Evolutionary conservation across 805 yeast species (phyloP).

Genomic region (Ogataea degrootiae): DNA sequence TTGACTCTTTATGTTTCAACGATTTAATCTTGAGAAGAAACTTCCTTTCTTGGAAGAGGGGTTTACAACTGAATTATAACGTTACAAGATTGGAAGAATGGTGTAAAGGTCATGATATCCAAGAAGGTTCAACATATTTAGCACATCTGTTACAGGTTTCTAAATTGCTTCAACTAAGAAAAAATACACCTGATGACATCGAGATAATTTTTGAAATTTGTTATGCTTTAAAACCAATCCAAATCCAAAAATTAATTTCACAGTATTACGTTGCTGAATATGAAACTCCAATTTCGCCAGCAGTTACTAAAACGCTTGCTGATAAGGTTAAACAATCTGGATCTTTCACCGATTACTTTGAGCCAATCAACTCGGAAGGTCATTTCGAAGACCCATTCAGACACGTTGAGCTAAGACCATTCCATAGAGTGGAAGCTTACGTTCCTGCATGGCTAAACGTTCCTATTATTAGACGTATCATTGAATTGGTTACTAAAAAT

Average conservation of each 20-base stretch:
- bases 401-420: slow-evolving; percentile 67
- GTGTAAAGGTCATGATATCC: slow-evolving; percentile 92
- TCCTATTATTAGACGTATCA: slow-evolving; percentile 83
- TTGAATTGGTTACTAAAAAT: slow-evolving; percentile 81
- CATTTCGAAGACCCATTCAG: slow-evolving; percentile 83
- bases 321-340: slow-evolving; percentile 63
- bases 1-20: slow-evolving; percentile 92
- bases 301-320: slow-evolving; percentile 76
- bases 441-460: slow-evolving; percentile 92
- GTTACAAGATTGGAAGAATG: slow-evolving; percentile 96
- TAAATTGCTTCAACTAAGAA: slow-evolving; percentile 85
- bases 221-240: slow-evolving; percentile 90
- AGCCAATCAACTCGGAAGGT: slow-evolving; percentile 63
- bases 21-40: slow-evolving; percentile 92
- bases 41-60: slow-evolving; percentile 96
- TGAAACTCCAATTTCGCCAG: slow-evolving; percentile 85
- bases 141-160: slow-evolving; percentile 90
- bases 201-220: slow-evolving; percentile 92
- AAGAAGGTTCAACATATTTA: slow-evolving; percentile 79
- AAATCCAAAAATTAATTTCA: slow-evolving; percentile 85
- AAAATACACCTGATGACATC: slow-evolving; percentile 83
- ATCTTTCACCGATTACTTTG: slow-evolving; percentile 61
- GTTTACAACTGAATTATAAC: slow-evolving; percentile 92
- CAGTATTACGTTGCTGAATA: slow-evolving; percentile 91
- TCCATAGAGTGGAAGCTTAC: slow-evolving; percentile 79